phyloP scores from a whole-genome alignment of 805 yeast species.

The Wickerhamomyces alni region DNA sequence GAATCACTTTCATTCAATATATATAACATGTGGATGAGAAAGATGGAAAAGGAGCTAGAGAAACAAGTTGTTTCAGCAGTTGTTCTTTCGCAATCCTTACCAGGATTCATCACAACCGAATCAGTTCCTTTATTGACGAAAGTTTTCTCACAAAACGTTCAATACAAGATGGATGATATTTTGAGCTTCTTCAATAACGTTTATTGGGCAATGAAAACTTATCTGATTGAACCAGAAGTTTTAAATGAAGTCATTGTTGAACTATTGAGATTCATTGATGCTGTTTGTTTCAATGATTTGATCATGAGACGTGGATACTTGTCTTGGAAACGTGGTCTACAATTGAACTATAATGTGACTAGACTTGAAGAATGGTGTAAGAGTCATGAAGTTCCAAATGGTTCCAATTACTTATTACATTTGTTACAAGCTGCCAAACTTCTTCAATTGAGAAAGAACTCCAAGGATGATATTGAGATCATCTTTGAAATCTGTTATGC shows the following conservation, averaged over 20 bases:
- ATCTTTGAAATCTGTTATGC: conserved; percentile 93
- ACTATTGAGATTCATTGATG: conserved; percentile 80
- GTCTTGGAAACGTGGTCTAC: conserved; percentile 97
- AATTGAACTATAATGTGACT: conserved; percentile 92
- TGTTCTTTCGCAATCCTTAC: conserved; percentile 88
- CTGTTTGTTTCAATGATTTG: conserved; percentile 90
- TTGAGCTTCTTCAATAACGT: conserved; percentile 84
- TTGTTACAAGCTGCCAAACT: conserved; percentile 90
- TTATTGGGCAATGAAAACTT: conserved; percentile 89
- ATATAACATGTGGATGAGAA: conserved; percentile 96
- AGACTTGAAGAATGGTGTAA: conserved; percentile 98
- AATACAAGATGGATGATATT: conserved; percentile 91
- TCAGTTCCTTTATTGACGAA: conserved; percentile 73
- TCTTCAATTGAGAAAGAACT: conserved; percentile 84
- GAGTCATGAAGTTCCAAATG: conserved; percentile 85
- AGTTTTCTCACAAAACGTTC: conserved; percentile 65
- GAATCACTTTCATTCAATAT: conserved; percentile 90
- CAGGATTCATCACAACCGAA: conserved; percentile 91
- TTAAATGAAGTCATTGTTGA: conserved; percentile 81
- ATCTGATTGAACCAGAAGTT: conserved; percentile 79
- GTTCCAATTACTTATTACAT: conserved; percentile 76
- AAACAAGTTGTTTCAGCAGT: conserved; percentile 94
- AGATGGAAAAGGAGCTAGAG: conserved; percentile 83
- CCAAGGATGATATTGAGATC: conserved; percentile 83
- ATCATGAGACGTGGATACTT: conserved; percentile 91